Evolutionary conservation across 2,329 filamentous ascomycete species (phyloP), one percentile per base, ranked within the genome.

Genomic region (Emergomyces pasteurianus): DNA sequence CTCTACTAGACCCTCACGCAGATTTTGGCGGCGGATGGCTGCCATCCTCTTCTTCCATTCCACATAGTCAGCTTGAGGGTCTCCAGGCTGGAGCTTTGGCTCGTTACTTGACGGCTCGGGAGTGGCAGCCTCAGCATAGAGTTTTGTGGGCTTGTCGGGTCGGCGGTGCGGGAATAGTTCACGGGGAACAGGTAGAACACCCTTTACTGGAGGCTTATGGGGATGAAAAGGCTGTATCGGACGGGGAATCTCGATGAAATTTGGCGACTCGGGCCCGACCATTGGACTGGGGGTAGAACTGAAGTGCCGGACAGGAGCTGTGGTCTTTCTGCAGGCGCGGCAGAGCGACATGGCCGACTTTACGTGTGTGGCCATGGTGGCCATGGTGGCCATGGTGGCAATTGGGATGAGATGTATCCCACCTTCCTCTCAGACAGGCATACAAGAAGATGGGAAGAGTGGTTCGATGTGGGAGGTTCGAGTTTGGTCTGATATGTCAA

Each of bases 161-260:
- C 79, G 80, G 61, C 80, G 80, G 62, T 79, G 73, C 5, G 81
- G 80, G 77, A 97, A 96, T 65, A 97, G 77, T 61, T 89, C 82
- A 64, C 92, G 86, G 42, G 94, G 92, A 0, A 90, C 80, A 9
- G 94, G 94, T 0, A 99, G 82, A 61, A 86, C 84, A 67, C 94
- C 94, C 72, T 90, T 90, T 40, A 90, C 73, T 56, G 67, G 68
- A 18, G 75, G 77, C 62, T 78, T 78, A 58, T 72, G 69, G 3
- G 77, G 75, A 49, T 77, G 74, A n/a, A 83, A 80, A 58, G 86
- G 84, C 72, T 96, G 90, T n/a, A 85, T 82, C 56, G 88, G 83
- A 66, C 81, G 80, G 55, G 92, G 92, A 60, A 96, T 80, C 66
- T 90, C 85, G 76, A 97, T 88, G 79, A 88, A 97, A 65, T 83